phyloP scores from a whole-genome alignment of 169 alveolate species.

The Miamiensis avidus region DNA sequence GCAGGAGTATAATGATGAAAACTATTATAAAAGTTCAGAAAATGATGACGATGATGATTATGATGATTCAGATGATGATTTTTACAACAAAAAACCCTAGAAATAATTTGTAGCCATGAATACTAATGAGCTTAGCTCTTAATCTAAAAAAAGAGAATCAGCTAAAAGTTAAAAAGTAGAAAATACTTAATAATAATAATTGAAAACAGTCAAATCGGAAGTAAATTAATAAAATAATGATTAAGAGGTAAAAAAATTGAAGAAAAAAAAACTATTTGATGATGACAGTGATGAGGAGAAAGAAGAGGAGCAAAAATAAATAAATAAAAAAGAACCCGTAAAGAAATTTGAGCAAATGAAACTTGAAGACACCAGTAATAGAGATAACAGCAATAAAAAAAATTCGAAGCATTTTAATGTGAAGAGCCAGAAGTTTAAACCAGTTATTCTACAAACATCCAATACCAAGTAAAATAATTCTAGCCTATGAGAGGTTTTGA shows the following conservation, averaged over 20 bases:
- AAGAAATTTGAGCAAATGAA: neutral
- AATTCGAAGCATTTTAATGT: neutral
- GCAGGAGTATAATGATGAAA: neutral
- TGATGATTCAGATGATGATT: no score
- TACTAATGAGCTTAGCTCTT: no score
- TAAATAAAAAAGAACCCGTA: neutral
- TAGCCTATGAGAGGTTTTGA: neutral
- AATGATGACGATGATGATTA: no score
- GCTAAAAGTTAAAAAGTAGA: neutral
- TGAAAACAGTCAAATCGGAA: neutral
- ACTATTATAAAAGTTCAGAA: no score
- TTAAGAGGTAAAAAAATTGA: no score
- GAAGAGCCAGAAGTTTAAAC: neutral
- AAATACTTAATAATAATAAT: no score
- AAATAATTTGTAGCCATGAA: no score
- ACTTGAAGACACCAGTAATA: no score
- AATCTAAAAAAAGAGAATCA: neutral
- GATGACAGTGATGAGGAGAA: neutral
- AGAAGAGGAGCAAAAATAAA: neutral
- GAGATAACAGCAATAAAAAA: neutral
- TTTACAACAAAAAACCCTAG: no score
- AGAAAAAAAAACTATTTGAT: no score
- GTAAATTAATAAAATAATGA: no score
- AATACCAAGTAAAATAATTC: neutral
- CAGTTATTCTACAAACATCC: neutral